Base-by-base conservation (phyloP, 148 eudicot species). In the Fagopyrum homotropicum region DNA sequence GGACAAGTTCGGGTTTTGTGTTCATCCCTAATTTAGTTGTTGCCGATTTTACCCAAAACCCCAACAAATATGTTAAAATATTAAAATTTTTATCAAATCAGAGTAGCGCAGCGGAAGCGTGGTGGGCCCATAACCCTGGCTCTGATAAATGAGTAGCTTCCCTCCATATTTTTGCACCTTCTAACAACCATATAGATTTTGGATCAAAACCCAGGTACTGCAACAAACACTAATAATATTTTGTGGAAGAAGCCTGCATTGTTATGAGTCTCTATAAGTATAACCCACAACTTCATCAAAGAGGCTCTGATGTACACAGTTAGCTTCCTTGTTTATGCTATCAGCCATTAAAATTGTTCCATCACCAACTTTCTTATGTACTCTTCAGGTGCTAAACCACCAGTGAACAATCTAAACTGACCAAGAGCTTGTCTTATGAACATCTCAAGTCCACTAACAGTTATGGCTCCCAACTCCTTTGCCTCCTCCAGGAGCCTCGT, bases 41-140 rank as follows among this genome's bases (percentile, higher is more conserved):
- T 22, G 26, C 26, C 26, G 26, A 22, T 22, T 22, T 22, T 22
- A 22, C 26, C 26, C 26, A 22, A 22, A 22, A 22, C 26, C 0
- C 26, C 26, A 22, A 22, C 26, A 22, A 22, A 22, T 22, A 22
- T 22, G 26, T 35, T 35, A 35, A 35, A 35, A 35, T 35, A 35
- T 2, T 35, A 10, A 49, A 7, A 16, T 4, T 16, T 1, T 14
- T 1, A 16, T 3, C n/a, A 51, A 79, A 80, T 83, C 79, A 83
- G 83, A 80, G 85, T 83, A 83, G 85, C 83, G 83, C 83, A 83
- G 82, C 85, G 82, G 82, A 82, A 76, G 82, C 84, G 84, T 82
- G 84, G 84, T 83, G 82, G 85, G 80, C 80, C 85, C 82, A 83
- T 83, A 83, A 82, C 80, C 85, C 82, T 83, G 82, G 79, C 85